phyloP scores from a whole-genome alignment of 352 stramenopile genomes.

The Phytophthora sp. region DNA sequence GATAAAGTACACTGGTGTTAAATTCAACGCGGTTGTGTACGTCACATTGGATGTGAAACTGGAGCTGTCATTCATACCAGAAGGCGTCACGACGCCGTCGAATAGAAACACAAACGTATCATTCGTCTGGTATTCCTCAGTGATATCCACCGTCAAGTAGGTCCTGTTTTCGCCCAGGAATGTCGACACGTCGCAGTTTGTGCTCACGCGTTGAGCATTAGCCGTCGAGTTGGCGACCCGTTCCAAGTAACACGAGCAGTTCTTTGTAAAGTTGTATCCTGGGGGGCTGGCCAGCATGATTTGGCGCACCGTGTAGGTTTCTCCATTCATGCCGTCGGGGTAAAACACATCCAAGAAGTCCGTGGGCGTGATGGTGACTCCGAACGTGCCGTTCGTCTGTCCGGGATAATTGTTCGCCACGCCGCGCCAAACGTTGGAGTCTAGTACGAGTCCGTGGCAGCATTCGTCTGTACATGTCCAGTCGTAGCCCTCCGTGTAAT shows the following conservation, averaged over 20 bases:
- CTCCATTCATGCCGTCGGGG: conserved; percentile 39
- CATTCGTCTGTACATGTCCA: conserved; percentile 78
- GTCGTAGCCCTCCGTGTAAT: conserved; percentile 54
- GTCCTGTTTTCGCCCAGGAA: conserved; percentile 53
- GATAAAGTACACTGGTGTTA: conserved; percentile 78
- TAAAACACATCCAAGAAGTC: conserved; percentile 77
- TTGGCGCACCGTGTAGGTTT: conserved; percentile 73
- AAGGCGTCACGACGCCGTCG: conserved; percentile 67
- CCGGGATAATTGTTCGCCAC: conserved; percentile 61
- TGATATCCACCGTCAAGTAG: conserved; percentile 76
- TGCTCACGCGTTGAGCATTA: conserved; percentile 25
- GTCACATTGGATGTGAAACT: conserved; percentile 40
- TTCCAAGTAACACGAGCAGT: conserved; percentile 51
- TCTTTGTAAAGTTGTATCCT: conserved; percentile 68
- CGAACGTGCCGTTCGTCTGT: conserved; percentile 79
- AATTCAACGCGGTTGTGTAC: conserved; percentile 54
- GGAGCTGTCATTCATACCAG: conserved; percentile 50
- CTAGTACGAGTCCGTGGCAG: conserved; percentile 67
- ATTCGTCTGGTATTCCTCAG: conserved; percentile 49
- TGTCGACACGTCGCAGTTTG: conserved; percentile 53
- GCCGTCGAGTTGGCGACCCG: conserved; percentile 26
- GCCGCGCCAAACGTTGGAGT: conserved; percentile 79
- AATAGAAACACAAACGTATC: conserved; percentile 75
- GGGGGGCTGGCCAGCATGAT: conserved; percentile 75
- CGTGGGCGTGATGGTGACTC: conserved; percentile 71